Percentiles rank a stretch among this genome's conserved stretches.
Conservation (phyloP, 257 asterid genomes). For the Nicotiana noctiflora region DNA sequence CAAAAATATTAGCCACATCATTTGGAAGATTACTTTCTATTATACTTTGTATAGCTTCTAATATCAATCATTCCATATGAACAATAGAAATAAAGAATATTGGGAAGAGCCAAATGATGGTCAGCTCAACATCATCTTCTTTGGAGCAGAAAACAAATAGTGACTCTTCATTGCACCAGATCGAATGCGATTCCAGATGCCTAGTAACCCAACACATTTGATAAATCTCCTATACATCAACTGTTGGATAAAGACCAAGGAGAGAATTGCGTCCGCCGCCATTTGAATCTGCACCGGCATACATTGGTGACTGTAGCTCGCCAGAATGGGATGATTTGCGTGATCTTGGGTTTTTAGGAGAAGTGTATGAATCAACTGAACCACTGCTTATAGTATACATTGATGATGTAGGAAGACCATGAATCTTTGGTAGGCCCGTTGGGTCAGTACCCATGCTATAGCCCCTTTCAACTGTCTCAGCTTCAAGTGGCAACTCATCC, state of each 20-base stretch:
- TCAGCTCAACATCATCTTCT: background rate
- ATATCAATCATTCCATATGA: background rate
- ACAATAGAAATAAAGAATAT: slow-evolving; percentile 5
- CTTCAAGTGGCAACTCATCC: slow-evolving; percentile 95
- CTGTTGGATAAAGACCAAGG: slow-evolving; percentile 42
- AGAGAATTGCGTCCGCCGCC: slow-evolving; percentile 47
- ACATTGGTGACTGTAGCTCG: slow-evolving; percentile 59
- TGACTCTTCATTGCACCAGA: background rate
- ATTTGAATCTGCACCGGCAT: slow-evolving; percentile 43
- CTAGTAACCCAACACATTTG: background rate
- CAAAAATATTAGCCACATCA: background rate
- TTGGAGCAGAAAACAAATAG: background rate
- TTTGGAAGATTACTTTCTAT: background rate
- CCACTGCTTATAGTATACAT: slow-evolving; percentile 42
- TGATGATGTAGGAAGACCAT: slow-evolving; percentile 83
- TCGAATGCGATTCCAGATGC: background rate
- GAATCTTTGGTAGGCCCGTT: slow-evolving; percentile 89
- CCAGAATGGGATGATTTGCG: slow-evolving; percentile 87
- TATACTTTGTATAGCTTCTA: slow-evolving; percentile 1
- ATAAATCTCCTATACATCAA: slow-evolving; percentile 35
- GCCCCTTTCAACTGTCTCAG: slow-evolving; percentile 83
- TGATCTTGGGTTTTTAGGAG: slow-evolving; percentile 51
- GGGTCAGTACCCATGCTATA: slow-evolving; percentile 64
- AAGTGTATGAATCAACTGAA: slow-evolving; percentile 44
- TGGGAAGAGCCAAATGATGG: background rate